phyloP scores from a whole-genome alignment of 805 yeast genomes.

The Nakazawaea wickerhamii region DNA sequence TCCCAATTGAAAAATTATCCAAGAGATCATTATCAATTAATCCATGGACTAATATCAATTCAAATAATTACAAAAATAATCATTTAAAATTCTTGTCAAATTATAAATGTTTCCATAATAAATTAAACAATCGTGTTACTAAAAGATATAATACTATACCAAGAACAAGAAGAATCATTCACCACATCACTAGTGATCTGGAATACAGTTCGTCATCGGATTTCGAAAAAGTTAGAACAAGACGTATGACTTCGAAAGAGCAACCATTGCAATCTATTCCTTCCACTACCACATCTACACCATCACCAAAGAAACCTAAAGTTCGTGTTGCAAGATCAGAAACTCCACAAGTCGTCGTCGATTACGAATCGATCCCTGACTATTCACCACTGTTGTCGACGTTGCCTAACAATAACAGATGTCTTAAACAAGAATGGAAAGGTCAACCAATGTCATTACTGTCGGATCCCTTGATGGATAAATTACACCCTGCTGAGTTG shows the following conservation, averaged over 20 bases:
- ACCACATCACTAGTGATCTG: constrained; percentile 26
- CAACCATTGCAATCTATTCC: constrained; percentile 21
- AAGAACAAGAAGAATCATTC: constrained; percentile 21
- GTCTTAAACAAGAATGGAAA: constrained; percentile 92
- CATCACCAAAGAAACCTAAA: constrained; percentile 30
- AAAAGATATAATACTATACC: constrained; percentile 25
- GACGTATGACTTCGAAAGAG: constrained; percentile 43
- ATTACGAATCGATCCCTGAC: constrained; percentile 73
- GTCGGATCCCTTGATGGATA: constrained; percentile 62
- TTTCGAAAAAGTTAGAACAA: constrained; percentile 51
- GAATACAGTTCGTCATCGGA: constrained; percentile 26
- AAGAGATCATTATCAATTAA: constrained; percentile 43
- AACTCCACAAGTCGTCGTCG: constrained; percentile 42
- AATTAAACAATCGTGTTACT: not conserved
- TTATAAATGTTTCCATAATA: constrained; percentile 35
- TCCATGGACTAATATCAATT: constrained; percentile 43
- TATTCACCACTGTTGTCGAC: constrained; percentile 67
- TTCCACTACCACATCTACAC: constrained; percentile 23
- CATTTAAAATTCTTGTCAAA: constrained; percentile 50
- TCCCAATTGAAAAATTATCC: constrained; percentile 43
- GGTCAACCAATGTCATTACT: constrained; percentile 94
- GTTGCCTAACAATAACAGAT: constrained; percentile 65
- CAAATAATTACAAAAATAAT: constrained; percentile 38
- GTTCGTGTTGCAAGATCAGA: constrained; percentile 30
- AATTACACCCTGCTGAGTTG: constrained; percentile 89